phyloP scores from a whole-genome alignment of 2,329 filamentous ascomycete species.

The Cylindrodendrum hubeiense region DNA sequence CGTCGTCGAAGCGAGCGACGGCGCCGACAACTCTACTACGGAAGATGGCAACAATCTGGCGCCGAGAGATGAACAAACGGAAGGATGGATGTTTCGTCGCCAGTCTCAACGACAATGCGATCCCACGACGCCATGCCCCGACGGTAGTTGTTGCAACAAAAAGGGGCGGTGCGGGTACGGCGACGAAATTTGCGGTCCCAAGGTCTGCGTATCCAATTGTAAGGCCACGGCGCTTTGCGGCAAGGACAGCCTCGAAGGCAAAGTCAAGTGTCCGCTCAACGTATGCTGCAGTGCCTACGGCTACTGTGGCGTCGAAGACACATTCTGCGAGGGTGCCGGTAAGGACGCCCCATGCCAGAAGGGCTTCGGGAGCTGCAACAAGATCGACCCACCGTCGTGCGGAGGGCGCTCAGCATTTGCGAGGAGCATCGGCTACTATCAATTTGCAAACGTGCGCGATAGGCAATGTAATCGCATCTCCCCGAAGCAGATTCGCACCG shows the following conservation, averaged over 20 bases:
- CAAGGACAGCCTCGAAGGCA: conserved; percentile 30
- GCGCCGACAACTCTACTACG: no score
- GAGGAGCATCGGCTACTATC: conserved; percentile 50
- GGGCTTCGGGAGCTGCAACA: conserved; percentile 48
- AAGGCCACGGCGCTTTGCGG: conserved; percentile 50
- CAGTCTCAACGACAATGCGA: not conserved
- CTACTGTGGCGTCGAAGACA: conserved; percentile 42
- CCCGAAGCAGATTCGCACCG: conserved; percentile 40
- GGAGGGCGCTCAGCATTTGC: conserved; percentile 33
- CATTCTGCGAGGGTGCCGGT: conserved; percentile 40
- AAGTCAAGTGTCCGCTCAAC: conserved; percentile 43
- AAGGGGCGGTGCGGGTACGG: conserved; percentile 22
- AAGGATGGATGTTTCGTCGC: no score
- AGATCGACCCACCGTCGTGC: conserved; percentile 41
- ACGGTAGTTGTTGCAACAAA: conserved; percentile 5
- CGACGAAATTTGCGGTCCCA: conserved; percentile 6
- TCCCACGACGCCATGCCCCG: no score
- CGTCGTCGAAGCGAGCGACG: no score
- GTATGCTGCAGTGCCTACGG: conserved; percentile 46
- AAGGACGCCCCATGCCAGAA: conserved; percentile 45
- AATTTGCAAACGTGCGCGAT: conserved; percentile 36
- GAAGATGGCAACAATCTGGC: no score
- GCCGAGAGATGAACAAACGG: no score
- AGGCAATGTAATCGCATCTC: conserved; percentile 38
- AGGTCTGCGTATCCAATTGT: conserved; percentile 20